Percentiles rank a stretch among this genome's conserved stretches.
These are phyloP conservation scores for Penicillium maclennaniae DNA, from an alignment of 495 filamentous ascomycete species.

Conservation along the genomic window DNA sequence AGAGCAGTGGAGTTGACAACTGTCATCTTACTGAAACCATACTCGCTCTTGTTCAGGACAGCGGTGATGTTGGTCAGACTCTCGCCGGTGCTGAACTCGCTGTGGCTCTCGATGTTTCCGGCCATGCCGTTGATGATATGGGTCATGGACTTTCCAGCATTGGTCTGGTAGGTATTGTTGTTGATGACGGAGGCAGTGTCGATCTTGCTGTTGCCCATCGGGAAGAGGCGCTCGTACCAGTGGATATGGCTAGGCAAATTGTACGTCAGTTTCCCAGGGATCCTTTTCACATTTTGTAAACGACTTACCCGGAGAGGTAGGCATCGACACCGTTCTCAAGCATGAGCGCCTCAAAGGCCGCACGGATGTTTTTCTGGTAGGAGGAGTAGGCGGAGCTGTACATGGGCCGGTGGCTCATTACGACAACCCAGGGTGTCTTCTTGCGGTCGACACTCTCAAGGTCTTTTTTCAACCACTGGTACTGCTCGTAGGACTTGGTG, in stretches of 20 bases:
- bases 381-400: slow-evolving; percentile 39
- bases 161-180: slow-evolving; percentile 42
- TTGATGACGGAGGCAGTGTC: slow-evolving; percentile 33
- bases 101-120: slow-evolving; percentile 45
- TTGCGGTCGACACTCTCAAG: slow-evolving; percentile 44
- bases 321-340: slow-evolving; percentile 56
- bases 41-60: slow-evolving; percentile 44
- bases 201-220: slow-evolving; percentile 37
- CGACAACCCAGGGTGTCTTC: slow-evolving; percentile 53
- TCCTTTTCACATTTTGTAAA: not conserved
- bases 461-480: slow-evolving; percentile 47
- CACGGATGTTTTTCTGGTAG: slow-evolving; percentile 42
- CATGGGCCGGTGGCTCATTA: slow-evolving; percentile 57
- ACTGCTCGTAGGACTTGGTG: slow-evolving; percentile 45
- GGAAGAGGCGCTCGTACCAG: slow-evolving; percentile 48
- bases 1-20: slow-evolving; percentile 39
- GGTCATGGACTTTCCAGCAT: slow-evolving; percentile 41
- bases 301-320: slow-evolving; percentile 41
- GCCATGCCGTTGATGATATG: slow-evolving; percentile 49
- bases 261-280: not conserved
- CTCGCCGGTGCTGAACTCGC: slow-evolving; percentile 30
- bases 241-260: slow-evolving; percentile 46
- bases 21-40: slow-evolving; percentile 48
- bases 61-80: slow-evolving; percentile 40
- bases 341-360: slow-evolving; percentile 52